Evolutionary conservation across 257 asterid genomes (phyloP).

Genomic region (Asclepias syriaca): DNA sequence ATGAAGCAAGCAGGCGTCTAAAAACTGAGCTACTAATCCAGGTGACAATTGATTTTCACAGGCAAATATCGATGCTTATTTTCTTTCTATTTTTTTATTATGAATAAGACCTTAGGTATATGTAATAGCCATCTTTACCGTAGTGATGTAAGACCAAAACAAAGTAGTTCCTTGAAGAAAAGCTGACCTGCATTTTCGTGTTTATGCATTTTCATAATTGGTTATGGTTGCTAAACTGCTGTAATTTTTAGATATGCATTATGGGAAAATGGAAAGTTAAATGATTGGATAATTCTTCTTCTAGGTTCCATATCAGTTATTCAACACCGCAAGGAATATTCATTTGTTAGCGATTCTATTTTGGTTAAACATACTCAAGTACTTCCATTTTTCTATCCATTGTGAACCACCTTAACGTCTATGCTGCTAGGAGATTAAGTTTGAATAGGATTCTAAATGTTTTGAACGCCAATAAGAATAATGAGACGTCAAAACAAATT

Average conservation of each 20-base stretch:
- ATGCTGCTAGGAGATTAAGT: too few species aligned
- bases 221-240: neutral
- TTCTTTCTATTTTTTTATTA: neutral
- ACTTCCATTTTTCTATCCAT: neutral
- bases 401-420: neutral
- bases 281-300: neutral
- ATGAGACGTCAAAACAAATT: too few species aligned
- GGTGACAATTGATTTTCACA: constrained; percentile 38
- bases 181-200: neutral
- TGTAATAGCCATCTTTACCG: neutral
- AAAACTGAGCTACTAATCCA: constrained; percentile 96
- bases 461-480: too few species aligned
- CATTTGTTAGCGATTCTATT: neutral
- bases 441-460: too few species aligned
- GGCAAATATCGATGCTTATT: constrained; percentile 14
- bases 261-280: neutral
- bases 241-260: neutral
- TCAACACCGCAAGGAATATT: neutral
- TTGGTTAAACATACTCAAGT: neutral
- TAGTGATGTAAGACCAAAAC: neutral
- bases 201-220: neutral
- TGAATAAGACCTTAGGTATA: neutral
- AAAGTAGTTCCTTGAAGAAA: neutral
- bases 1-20: constrained; percentile 97
- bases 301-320: neutral